A percentile compares a stretch with the other conserved stretches of the same genome.
Conservation (phyloP, 176 grass and related monocot genomes). For the Dactylis glomerata region DNA sequence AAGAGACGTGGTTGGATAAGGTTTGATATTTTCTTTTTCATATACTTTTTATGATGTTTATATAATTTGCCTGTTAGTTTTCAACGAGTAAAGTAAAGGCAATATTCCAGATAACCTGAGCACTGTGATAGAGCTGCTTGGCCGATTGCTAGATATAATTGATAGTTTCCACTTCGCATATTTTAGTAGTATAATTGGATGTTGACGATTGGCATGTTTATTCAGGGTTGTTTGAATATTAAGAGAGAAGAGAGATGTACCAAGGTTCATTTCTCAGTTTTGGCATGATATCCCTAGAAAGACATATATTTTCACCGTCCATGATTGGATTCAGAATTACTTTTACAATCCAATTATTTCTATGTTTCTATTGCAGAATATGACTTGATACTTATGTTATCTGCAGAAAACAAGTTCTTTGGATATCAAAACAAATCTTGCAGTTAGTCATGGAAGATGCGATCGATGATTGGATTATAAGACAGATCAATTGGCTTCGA, state of each 20-base stretch:
- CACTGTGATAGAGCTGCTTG: not conserved
- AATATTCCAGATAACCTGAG: not conserved
- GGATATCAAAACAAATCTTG: conserved; percentile 99
- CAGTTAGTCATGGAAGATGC: conserved; percentile 99
- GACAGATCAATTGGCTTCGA: conserved; percentile 88
- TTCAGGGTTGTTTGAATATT: not conserved
- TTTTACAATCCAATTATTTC: not conserved
- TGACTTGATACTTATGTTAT: conserved; percentile 14
- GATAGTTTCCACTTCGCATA: not conserved
- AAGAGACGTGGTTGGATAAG: conserved; percentile 91
- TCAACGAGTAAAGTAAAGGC: not conserved
- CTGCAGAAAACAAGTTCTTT: conserved; percentile 85
- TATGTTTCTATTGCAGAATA: conserved; percentile 18
- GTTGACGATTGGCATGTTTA: conserved; percentile 17
- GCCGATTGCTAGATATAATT: not conserved
- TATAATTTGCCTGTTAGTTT: conserved; percentile 29
- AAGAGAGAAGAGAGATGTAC: not conserved
- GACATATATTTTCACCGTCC: conserved; percentile 18
- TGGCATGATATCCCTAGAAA: conserved; percentile 9
- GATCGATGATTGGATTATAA: conserved; percentile 98
- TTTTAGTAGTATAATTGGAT: not conserved
- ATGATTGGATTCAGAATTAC: not conserved
- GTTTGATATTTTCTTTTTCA: conserved; percentile 38
- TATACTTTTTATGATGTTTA: conserved; percentile 10
- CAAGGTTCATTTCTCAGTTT: conserved; percentile 1